Conservation (phyloP, 148 eudicot species). For the Fallopia convolvulus region DNA sequence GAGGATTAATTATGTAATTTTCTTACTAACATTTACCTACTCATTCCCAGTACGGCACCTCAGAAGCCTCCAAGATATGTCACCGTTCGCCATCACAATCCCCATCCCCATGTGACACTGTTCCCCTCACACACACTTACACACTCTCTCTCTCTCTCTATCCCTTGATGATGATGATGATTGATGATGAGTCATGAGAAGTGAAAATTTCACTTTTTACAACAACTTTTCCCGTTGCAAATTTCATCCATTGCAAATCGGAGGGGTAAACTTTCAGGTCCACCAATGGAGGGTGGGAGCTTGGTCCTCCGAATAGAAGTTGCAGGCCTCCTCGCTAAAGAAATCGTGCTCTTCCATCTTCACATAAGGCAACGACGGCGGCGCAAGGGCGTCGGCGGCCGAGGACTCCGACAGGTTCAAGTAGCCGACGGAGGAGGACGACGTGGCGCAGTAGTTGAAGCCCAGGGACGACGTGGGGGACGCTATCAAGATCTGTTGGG, state of each 20-base stretch:
- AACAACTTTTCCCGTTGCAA: not conserved
- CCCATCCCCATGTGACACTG: conserved; percentile 1
- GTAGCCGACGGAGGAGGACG: conserved; percentile 17
- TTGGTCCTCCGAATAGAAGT: conserved; percentile 66
- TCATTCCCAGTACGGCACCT: not conserved
- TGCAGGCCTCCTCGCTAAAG: conserved; percentile 73
- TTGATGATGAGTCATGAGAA: too few species aligned
- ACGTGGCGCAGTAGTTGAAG: not conserved
- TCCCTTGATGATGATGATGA: too few species aligned
- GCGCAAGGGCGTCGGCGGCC: conserved; percentile 22
- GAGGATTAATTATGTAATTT: not conserved
- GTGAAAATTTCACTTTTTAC: not conserved
- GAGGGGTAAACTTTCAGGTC: not conserved
- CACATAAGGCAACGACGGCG: conserved; percentile 48
- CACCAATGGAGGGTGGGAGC: conserved; percentile 71
- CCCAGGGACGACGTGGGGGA: conserved; percentile 18
- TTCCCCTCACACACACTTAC: not conserved
- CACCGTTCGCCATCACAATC: not conserved
- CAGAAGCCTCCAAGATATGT: not conserved
- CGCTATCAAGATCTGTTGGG: conserved; percentile 23
- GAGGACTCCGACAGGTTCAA: conserved; percentile 27
- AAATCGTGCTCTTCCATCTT: conserved; percentile 87
- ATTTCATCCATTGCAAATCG: not conserved
- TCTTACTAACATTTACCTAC: not conserved
- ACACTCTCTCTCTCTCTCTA: too few species aligned